These are phyloP conservation scores for Priceomyces carsonii DNA, from an alignment of 805 yeast species.

Conservation along the genomic window DNA sequence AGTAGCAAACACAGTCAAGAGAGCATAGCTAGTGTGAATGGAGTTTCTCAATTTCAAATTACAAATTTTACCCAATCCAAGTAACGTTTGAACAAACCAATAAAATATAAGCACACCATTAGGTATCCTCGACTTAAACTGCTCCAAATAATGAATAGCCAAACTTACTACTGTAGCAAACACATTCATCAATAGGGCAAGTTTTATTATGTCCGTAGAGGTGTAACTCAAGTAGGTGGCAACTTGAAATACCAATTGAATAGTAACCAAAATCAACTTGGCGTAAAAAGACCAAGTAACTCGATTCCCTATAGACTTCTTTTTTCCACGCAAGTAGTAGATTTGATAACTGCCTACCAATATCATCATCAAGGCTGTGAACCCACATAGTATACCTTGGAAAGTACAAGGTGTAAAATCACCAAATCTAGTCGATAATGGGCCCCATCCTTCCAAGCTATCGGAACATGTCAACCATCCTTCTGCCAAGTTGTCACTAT, in stretches of 20 bases:
- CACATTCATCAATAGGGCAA: conserved; percentile 28
- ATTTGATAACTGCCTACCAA: conserved; percentile 42
- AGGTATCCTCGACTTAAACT: conserved; percentile 63
- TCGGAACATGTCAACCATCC: conserved; percentile 11
- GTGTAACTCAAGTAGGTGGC: conserved; percentile 15
- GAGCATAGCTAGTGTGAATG: conserved; percentile 17
- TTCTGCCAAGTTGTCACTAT: background rate
- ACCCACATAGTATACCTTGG: conserved; percentile 50
- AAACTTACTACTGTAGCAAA: conserved; percentile 52
- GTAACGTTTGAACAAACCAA: conserved; percentile 64
- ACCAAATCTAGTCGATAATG: conserved; percentile 39
- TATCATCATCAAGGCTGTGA: conserved; percentile 43
- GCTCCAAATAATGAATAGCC: conserved; percentile 69
- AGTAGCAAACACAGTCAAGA: conserved; percentile 30
- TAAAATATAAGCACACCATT: conserved; percentile 68
- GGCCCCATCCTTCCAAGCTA: conserved; percentile 44
- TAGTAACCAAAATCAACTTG: conserved; percentile 39
- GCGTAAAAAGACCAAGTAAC: conserved; percentile 40
- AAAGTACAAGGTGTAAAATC: conserved; percentile 64
- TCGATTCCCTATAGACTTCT: conserved; percentile 26
- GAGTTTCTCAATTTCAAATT: conserved; percentile 40
- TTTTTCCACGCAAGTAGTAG: conserved; percentile 26
- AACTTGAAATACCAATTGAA: conserved; percentile 41
- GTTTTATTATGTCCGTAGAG: conserved; percentile 23
- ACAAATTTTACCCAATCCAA: conserved; percentile 46